These are phyloP conservation scores for Penicillium sp. DNA, from an alignment of 2,329 filamentous ascomycete species.

Conservation along the genomic window DNA sequence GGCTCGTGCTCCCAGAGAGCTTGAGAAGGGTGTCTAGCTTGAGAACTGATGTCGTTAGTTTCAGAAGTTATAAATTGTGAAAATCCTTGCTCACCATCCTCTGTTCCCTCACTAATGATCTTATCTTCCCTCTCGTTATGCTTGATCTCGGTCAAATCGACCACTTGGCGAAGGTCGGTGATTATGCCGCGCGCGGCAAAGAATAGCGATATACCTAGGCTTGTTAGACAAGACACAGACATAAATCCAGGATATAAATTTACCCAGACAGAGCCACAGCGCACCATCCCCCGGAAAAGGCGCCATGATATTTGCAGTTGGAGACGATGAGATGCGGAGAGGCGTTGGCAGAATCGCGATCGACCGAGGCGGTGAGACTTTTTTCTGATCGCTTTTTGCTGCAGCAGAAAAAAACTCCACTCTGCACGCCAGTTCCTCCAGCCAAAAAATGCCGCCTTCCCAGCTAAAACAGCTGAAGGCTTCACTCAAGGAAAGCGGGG, in stretches of 20 bases:
- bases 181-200: conserved; percentile 54
- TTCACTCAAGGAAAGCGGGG: conserved; percentile 81
- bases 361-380: conserved; percentile 31
- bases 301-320: conserved; percentile 26
- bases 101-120: conserved; percentile 70
- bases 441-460: conserved; percentile 74
- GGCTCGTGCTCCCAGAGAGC: conserved; percentile 66
- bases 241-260: neutral
- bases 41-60: conserved; percentile 46
- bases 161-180: conserved; percentile 45
- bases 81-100: conserved; percentile 51
- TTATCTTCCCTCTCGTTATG: conserved; percentile 61
- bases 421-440: conserved; percentile 14
- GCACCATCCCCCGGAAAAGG: conserved; percentile 35
- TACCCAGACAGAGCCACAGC: conserved; percentile 41
- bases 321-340: conserved; percentile 19
- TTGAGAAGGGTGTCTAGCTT: conserved; percentile 62
- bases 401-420: conserved; percentile 28
- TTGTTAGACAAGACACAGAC: neutral
- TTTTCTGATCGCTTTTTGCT: conserved; percentile 22
- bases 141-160: conserved; percentile 56
- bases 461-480: conserved; percentile 94
- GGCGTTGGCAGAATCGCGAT: conserved; percentile 29
- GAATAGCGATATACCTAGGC: conserved; percentile 42
- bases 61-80: neutral